Percentiles rank a stretch among this genome's conserved stretches.
These are phyloP conservation scores for Lizonia empirigonia DNA, from an alignment of 2,329 filamentous ascomycete genomes.

Conservation along the genomic window DNA sequence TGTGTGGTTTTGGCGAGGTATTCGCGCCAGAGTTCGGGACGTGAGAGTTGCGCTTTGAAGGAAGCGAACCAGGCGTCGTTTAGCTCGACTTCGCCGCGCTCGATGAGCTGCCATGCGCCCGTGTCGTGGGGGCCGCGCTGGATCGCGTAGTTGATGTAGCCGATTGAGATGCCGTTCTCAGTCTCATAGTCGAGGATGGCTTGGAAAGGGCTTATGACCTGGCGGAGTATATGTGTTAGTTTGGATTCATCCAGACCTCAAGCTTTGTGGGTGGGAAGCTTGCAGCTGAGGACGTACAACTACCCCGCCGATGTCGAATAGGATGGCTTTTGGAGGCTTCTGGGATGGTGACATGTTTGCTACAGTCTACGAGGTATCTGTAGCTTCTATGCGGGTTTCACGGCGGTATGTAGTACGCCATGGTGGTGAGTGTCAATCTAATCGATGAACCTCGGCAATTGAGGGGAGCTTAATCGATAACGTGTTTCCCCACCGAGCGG, in stretches of 20 bases:
- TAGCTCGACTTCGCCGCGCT: constrained; percentile 80
- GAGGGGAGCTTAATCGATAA: constrained; percentile 25
- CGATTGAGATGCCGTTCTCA: constrained; percentile 74
- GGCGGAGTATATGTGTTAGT: constrained; percentile 5
- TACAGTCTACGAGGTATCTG: neutral
- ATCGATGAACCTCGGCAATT: constrained; percentile 32
- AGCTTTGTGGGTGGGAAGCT: neutral
- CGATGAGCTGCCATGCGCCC: constrained; percentile 87
- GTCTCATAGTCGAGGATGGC: constrained; percentile 90
- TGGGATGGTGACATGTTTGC: constrained; percentile 15
- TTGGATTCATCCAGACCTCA: neutral
- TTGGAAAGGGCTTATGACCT: constrained; percentile 92
- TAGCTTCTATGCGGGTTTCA: constrained; percentile 19
- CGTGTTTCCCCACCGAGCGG: too few relatives aligned
- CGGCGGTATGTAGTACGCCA: constrained; percentile 22
- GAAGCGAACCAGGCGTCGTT: constrained; percentile 74
- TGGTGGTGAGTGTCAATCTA: constrained; percentile 21
- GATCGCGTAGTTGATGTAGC: constrained; percentile 92
- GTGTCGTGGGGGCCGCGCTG: constrained; percentile 72
- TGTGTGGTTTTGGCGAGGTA: constrained; percentile 53
- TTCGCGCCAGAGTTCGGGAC: constrained; percentile 68
- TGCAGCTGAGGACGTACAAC: constrained; percentile 87
- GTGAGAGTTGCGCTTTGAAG: constrained; percentile 76
- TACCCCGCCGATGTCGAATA: constrained; percentile 97
- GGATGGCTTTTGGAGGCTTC: constrained; percentile 42